Base-by-base conservation (phyloP, 257 asterid species). In the Paraleonurus japonicus region DNA sequence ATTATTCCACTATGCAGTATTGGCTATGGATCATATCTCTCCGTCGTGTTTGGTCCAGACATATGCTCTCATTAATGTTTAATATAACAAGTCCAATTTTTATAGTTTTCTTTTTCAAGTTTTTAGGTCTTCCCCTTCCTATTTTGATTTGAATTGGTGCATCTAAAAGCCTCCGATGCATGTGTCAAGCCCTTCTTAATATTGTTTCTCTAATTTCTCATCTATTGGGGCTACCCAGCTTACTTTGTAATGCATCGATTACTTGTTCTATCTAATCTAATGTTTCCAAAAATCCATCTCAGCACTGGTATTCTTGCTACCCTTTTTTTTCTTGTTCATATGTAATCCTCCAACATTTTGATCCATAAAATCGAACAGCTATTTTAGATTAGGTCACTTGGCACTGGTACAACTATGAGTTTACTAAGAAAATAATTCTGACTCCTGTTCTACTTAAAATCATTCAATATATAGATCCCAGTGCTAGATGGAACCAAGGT, bases 401-500 rank as follows among this genome's bases (percentile, higher is more conserved):
- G 54, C 57, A 64, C 30, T 12, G 9, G 11, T 20, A 33, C 48
- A 59, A 28, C 59, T 17, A 39, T 57, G 7, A 32, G 47, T 70
- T 16, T 7, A 70, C 12, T 32, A 26, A 26, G 15, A 20, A 35
- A 39, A 22, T 37, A 27, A 50, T 20, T 28, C 45, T 15, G 23
- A 47, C n/a, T 15, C 9, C 58, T 17, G 10, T 20, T 27, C 60
- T 4, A 30, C 61, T 54, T 48, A 5, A 24, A 11, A 55, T 27
- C 61, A 45, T 43, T 33, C 65, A 51, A 45, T 6, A 15, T 61
- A 45, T 43, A 16, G 20, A 53, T 23, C 41, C 27, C 62, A 37
- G 32, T 5, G 20, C 39, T 50, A 20, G 62, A 77, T 27, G 17
- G 26, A 50, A 75, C 63, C 63, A 64, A 54, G 54, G 26, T 63